Percentiles rank a stretch among this genome's conserved stretches.
These are phyloP conservation scores for Collybiopsis luxurians DNA, from an alignment of 768 basidiomycete genomes.

Conservation along the genomic window DNA sequence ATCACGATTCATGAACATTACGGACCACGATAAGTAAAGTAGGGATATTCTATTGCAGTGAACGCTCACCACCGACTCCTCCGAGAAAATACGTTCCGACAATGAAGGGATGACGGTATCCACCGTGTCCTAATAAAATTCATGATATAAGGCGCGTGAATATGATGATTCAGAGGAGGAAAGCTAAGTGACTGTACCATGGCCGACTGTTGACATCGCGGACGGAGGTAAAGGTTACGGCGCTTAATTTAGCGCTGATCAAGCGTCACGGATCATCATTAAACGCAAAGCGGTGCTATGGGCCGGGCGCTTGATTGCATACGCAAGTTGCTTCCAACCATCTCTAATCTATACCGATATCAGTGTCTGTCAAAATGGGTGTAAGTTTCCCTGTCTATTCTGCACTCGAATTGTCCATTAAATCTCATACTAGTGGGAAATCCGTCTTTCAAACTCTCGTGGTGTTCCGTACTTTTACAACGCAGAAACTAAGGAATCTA, in stretches of 20 bases:
- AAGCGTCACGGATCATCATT: too few species aligned
- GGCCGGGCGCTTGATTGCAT: too few species aligned
- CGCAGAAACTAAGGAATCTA: constrained; percentile 60
- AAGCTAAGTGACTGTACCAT: background rate
- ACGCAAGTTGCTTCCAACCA: too few species aligned
- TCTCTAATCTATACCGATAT: too few species aligned
- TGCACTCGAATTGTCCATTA: too few species aligned
- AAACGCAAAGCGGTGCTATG: too few species aligned
- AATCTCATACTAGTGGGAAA: constrained; percentile 76
- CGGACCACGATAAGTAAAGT: background rate
- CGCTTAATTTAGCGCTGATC: too few species aligned
- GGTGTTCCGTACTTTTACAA: constrained; percentile 89
- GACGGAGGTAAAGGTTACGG: too few species aligned
- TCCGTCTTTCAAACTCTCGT: constrained; percentile 80
- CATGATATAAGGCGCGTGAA: background rate
- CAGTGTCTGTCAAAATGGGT: too few species aligned
- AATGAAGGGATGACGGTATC: constrained; percentile 50
- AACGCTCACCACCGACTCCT: constrained; percentile 40
- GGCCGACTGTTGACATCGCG: background rate
- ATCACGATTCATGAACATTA: too few species aligned
- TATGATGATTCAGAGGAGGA: too few species aligned
- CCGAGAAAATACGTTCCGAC: constrained; percentile 40
- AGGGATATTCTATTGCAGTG: background rate
- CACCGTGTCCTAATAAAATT: constrained; percentile 18
- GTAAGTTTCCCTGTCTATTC: too few species aligned